Evolutionary conservation across 768 basidiomycete genomes (phyloP).

Genomic region (Suillus alpinus): DNA sequence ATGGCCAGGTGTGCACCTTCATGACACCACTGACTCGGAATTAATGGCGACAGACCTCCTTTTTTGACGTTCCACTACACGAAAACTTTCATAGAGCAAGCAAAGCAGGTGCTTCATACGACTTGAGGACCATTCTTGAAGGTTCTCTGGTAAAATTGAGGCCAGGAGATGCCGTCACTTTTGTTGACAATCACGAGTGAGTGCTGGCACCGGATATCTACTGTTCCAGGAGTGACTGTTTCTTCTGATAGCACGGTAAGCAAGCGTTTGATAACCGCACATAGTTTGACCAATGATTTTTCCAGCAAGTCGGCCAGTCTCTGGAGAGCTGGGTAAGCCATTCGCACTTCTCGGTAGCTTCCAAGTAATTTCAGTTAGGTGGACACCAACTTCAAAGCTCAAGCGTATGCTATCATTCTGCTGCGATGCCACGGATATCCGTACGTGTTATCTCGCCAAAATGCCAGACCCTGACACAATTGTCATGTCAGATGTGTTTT

Average conservation of each 20-base stretch:
- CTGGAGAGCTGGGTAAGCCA: slow-evolving; percentile 77
- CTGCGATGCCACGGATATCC: slow-evolving; percentile 69
- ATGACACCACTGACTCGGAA: slow-evolving; percentile 2
- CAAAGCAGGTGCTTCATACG: slow-evolving; percentile 60
- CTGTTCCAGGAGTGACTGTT: neutral
- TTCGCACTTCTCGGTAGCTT: neutral
- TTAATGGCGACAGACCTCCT: slow-evolving; percentile 56
- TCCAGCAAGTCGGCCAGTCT: slow-evolving; percentile 65
- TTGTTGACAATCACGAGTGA: slow-evolving; percentile 90
- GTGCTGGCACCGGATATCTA: slow-evolving; percentile 20
- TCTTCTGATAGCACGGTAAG: slow-evolving; percentile 55
- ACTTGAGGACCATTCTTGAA: slow-evolving; percentile 72
- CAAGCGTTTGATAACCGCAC: slow-evolving; percentile 1
- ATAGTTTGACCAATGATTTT: neutral
- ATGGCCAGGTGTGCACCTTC: slow-evolving; percentile 53
- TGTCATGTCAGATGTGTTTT: slow-evolving; percentile 66
- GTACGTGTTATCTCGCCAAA: slow-evolving; percentile 41
- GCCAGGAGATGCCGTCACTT: slow-evolving; percentile 84
- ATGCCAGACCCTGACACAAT: neutral
- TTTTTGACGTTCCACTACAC: slow-evolving; percentile 92
- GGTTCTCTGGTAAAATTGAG: slow-evolving; percentile 63
- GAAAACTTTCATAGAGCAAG: slow-evolving; percentile 80
- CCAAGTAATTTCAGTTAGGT: slow-evolving; percentile 44
- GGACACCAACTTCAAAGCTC: slow-evolving; percentile 65
- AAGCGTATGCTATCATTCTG: slow-evolving; percentile 80